Evolutionary conservation across 495 filamentous ascomycete species (phyloP).

Genomic region (Aspergillus wentii): DNA sequence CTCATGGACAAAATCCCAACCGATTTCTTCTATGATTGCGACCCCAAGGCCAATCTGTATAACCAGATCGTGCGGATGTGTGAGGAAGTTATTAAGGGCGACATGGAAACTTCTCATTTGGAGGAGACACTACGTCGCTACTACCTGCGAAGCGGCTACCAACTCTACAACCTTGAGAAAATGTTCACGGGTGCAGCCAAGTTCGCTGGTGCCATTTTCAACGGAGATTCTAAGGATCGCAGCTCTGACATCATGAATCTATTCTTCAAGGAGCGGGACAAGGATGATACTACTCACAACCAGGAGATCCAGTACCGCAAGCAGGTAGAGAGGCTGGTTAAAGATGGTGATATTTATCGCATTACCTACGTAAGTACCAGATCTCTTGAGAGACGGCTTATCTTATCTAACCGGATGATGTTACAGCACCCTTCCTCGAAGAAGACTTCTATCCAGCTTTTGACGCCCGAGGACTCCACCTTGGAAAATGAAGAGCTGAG

Average conservation of each 20-base stretch:
- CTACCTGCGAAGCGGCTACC: conserved; percentile 85
- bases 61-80: conserved; percentile 64
- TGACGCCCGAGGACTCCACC: conserved; percentile 77
- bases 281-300: conserved; percentile 75
- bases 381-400: conserved; percentile 1
- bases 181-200: conserved; percentile 72
- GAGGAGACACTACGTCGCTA: conserved; percentile 87
- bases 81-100: conserved; percentile 62
- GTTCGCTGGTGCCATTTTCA: conserved; percentile 68
- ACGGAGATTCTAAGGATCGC: conserved; percentile 82
- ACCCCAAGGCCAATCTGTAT: conserved; percentile 61
- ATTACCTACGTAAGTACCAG: conserved; percentile 67
- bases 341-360: conserved; percentile 85
- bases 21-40: conserved; percentile 73
- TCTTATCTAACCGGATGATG: conserved; percentile 12
- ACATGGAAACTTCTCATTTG: conserved; percentile 72
- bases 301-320: conserved; percentile 82
- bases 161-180: conserved; percentile 83
- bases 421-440: conserved; percentile 54
- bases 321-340: conserved; percentile 78
- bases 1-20: conserved; percentile 71
- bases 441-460: conserved; percentile 61
- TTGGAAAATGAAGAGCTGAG: conserved; percentile 60
- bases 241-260: conserved; percentile 78
- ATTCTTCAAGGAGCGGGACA: conserved; percentile 75